Base-by-base conservation (phyloP, 441 rosid species). In the Brassica balearica region DNA sequence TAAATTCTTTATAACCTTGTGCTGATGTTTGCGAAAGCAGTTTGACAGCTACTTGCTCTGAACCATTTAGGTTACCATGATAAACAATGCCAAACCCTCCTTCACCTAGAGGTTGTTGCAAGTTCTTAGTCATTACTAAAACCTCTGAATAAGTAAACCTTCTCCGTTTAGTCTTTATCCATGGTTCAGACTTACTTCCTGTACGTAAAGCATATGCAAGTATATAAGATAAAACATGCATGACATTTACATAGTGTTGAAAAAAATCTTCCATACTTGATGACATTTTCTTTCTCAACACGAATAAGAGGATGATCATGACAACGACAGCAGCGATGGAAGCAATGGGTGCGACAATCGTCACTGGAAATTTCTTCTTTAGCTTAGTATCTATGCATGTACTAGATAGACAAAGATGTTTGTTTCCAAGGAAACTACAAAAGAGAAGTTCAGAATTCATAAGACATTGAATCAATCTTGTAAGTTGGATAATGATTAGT, bases 51-150 rank as follows among this genome's bases (percentile, higher is more conserved):
- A 77, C 76, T 77, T 64, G 66, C 48, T 77, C 76, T 10, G 75
- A 70, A 23, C 71, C 60, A 77, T 79, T 51, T 48, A 81, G 64
- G 63, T 9, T 67, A 36, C 84, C 86, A 10, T 72, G 84, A 79
- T 78, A 85, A 65, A 85, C 87, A 12, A 72, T 64, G 9, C 86
- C 86, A 67, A 85, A 83, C 6, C 85, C 86, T 79, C 86, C 82
- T 69, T 76, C 80, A 2, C 88, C 86, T n/a, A 79, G 36, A 48
- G 76, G 61, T 23, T 15, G 58, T 71, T 79, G 69, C 36, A 85
- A 83, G 68, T 85, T 85, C 5, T 74, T 77, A 8, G 88, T 85
- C 14, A 85, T 81, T 25, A 56, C 59, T 62, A 71, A 7, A 38
- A 77, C 76, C 32, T 77, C 81, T 25, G 76, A 38, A 71, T 77